These are phyloP conservation scores for Manihot esculenta DNA, from an alignment of 441 rosid species.

Conservation along the genomic window DNA sequence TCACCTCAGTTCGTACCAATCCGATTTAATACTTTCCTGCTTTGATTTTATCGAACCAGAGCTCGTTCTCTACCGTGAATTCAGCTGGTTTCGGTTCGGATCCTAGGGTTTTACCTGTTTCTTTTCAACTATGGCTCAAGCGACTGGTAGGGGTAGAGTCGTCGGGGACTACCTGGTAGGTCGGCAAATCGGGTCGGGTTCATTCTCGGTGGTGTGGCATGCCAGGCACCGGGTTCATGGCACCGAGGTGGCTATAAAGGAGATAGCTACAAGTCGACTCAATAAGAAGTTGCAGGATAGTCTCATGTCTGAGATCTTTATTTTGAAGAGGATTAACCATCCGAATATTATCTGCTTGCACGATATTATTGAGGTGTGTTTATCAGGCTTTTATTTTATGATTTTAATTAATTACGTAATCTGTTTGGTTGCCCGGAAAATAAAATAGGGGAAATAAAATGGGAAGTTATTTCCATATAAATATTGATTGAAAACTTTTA, in stretches of 20 bases:
- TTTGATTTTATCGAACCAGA: background rate
- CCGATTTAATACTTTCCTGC: conserved; percentile 21
- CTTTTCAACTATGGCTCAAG: conserved; percentile 51
- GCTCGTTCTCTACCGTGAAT: conserved; percentile 15
- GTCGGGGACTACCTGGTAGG: conserved; percentile 87
- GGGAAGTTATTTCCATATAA: background rate
- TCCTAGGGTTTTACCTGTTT: background rate
- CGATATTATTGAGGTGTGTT: conserved; percentile 86
- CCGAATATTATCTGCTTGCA: conserved; percentile 84
- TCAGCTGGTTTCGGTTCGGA: conserved; percentile 11
- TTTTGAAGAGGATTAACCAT: conserved; percentile 69
- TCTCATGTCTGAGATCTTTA: conserved; percentile 88
- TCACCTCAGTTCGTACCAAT: conserved; percentile 29
- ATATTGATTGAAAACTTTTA: background rate
- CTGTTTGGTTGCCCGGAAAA: background rate
- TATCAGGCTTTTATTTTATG: background rate
- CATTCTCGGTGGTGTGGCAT: conserved; percentile 96
- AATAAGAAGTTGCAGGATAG: conserved; percentile 87
- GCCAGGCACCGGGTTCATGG: conserved; percentile 89
- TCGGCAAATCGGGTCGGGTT: conserved; percentile 91
- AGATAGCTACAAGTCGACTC: conserved; percentile 65
- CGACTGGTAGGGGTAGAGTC: conserved; percentile 59
- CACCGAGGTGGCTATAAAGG: conserved; percentile 93
- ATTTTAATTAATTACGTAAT: background rate
- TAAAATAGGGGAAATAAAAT: background rate